Conservation (phyloP, 2,329 filamentous ascomycete species). For the Fusarium brachygibbosum region DNA sequence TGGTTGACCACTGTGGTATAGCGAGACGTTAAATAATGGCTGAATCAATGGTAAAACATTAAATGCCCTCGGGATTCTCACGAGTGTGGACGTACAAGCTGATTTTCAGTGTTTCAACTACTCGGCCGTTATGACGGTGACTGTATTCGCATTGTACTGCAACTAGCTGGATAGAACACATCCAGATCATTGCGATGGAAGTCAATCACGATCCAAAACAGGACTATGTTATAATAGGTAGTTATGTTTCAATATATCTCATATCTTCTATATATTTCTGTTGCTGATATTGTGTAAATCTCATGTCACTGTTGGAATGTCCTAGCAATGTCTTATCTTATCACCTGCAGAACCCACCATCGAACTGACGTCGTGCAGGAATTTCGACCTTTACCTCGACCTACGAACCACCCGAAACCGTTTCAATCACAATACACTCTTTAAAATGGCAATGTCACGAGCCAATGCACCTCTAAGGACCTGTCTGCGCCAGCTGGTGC, state of each 20-base stretch:
- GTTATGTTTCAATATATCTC: background rate
- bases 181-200: background rate
- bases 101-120: background rate
- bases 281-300: background rate
- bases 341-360: conserved; percentile 23
- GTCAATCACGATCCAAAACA: background rate
- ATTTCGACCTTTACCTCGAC: conserved; percentile 32
- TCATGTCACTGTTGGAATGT: background rate
- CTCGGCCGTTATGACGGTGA: background rate
- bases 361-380: conserved; percentile 47
- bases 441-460: conserved; percentile 43
- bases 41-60: too few species aligned
- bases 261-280: background rate
- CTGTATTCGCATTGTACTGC: background rate
- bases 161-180: background rate
- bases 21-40: too few species aligned
- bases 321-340: conserved; percentile 46
- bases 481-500: conserved; percentile 44
- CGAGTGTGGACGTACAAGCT: background rate
- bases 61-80: too few species aligned
- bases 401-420: background rate
- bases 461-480: conserved; percentile 43
- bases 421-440: background rate
- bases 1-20: too few species aligned
- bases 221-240: background rate